Percentiles rank a stretch among this genome's conserved stretches.
Conservation (phyloP, 345 rosid genomes). For the Garcia nutans region DNA sequence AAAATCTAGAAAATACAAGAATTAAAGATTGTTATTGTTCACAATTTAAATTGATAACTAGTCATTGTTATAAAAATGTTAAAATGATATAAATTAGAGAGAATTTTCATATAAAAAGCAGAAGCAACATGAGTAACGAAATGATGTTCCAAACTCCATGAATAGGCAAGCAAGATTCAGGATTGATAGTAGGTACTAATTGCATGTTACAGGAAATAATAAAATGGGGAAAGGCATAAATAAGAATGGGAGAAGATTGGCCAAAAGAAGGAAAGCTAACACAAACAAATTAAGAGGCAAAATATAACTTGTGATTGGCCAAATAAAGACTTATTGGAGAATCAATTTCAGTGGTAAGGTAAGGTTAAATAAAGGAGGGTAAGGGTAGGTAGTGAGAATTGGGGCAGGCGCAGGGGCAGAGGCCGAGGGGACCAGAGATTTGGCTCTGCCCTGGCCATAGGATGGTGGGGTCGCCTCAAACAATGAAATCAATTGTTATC, state of each 20-base stretch:
- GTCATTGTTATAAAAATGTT: no score
- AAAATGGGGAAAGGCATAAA: constrained; percentile 8
- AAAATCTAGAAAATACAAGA: no score
- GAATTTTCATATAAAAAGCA: background rate
- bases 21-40: no score
- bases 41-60: no score
- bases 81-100: no score
- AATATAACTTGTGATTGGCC: constrained; percentile 5
- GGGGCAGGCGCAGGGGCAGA: background rate
- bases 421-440: constrained; percentile 7
- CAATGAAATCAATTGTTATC: constrained; percentile 7
- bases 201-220: background rate
- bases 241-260: constrained; percentile 19
- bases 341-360: constrained; percentile 6
- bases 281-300: background rate
- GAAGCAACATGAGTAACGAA: no score
- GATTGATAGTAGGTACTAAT: background rate
- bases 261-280: constrained; percentile 1
- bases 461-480: constrained; percentile 18
- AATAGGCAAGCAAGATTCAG: constrained; percentile 10
- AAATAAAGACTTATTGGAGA: constrained; percentile 6
- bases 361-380: no score
- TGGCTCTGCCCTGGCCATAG: background rate
- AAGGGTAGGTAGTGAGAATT: constrained; percentile 17
- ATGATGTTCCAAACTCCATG: background rate